phyloP scores from a whole-genome alignment of 331 rosid species.

The Rhamnella rubrinervis region DNA sequence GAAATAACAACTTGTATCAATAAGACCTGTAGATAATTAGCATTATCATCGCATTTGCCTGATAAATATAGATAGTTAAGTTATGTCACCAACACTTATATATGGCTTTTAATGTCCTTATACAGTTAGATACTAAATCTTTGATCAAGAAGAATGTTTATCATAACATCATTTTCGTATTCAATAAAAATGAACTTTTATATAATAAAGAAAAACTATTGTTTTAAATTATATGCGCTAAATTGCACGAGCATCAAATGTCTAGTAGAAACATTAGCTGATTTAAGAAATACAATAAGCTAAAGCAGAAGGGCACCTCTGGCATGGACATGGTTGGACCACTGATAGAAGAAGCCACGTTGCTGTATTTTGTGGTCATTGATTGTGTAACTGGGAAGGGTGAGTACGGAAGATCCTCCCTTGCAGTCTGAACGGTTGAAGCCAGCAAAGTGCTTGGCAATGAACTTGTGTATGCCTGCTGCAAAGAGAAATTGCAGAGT shows the following conservation, averaged over 20 bases:
- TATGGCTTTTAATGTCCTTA: background rate
- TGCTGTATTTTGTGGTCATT: conserved; percentile 75
- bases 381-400: conserved; percentile 86
- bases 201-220: too few species aligned
- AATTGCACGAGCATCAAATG: conserved; percentile 2
- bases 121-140: background rate
- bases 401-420: conserved; percentile 89
- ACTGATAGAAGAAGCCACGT: conserved; percentile 75
- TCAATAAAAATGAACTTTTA: background rate
- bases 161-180: background rate
- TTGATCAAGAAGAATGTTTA: background rate
- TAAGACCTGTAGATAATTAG: background rate
- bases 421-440: conserved; percentile 67
- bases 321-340: conserved; percentile 80
- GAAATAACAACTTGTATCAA: background rate
- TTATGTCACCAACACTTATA: background rate
- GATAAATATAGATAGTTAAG: background rate
- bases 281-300: conserved; percentile 6
- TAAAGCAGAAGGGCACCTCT: conserved; percentile 58
- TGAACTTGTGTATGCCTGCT: conserved; percentile 83
- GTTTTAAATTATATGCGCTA: too few species aligned
- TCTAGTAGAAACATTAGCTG: conserved; percentile 8
- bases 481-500: conserved; percentile 5
- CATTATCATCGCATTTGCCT: background rate
- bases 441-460: conserved; percentile 83